Base-by-base conservation (phyloP, 139 green algal genomes). In the Asterochloris erici region DNA sequence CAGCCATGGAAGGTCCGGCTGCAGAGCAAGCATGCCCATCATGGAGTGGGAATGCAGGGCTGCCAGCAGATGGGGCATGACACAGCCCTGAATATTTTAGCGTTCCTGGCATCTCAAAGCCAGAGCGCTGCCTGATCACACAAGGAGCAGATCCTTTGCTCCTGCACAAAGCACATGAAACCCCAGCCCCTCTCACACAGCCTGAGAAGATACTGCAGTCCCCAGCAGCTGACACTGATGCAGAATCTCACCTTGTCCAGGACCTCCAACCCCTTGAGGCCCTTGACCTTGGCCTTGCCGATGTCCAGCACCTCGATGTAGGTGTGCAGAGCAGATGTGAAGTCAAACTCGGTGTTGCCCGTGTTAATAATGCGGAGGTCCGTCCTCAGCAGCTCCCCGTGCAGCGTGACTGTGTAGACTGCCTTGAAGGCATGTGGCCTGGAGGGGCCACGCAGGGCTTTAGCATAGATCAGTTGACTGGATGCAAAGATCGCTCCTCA, bases 271-370 rank as follows among this genome's bases (percentile, higher is more conserved):
- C 94, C 96, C 69, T 91, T 88, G 26, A 97, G 88, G 28, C 95
- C 94, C 90, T 79, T 68, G 23, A 87, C 79, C 12, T 47, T 79
- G 60, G 86, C 81, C 83, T 92, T 91, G 26, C 87, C 83, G 23
- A 97, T 89, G 79, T 90, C 88, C 61, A 92, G 86, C 21, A 98
- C 96, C 86, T 97, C 93, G 79, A 98, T 94, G 93, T 99, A 99
- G 29, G 91, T 93, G 94, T 99, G 97, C 82, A 99, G 90, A 6
- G 96, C 96, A 19, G 94, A 92, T 19, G 95, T 98, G 92, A 99
- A 99, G 17, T 92, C 84, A 82, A 98, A 98, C 13, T 91, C 68
- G 83, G 91, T 83, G 75, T 94, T 89, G 76, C 87, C 92, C 0
- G 89, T 96, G 94, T 99, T 99, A 78, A 95, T 88, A 17, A 99